Conservation (phyloP, 495 filamentous ascomycete species). For the Tuber magnatum region DNA sequence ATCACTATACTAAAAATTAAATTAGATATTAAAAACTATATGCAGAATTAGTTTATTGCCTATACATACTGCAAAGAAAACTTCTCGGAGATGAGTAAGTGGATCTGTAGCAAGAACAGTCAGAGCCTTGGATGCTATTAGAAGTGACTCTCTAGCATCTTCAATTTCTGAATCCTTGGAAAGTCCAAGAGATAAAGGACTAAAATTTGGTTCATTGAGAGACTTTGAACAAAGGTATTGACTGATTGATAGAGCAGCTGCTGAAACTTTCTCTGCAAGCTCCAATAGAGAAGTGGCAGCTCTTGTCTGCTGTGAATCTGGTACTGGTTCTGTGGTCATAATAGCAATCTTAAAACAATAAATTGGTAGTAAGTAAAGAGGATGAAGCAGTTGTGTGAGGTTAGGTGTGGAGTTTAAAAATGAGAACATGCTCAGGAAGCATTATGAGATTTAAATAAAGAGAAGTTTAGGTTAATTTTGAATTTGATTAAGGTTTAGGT, state of each 20-base stretch:
- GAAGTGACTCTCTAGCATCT: conserved; percentile 13
- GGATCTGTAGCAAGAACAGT: conserved; percentile 19
- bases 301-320: background rate
- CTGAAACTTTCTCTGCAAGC: conserved; percentile 18
- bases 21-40: background rate
- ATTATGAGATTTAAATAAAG: too few species aligned
- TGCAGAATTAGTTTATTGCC: background rate
- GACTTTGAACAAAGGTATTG: conserved; percentile 15
- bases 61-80: conserved; percentile 11
- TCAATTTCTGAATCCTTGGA: conserved; percentile 20
- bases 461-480: too few species aligned
- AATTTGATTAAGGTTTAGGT: too few species aligned
- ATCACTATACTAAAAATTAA: conserved; percentile 11
- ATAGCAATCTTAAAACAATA: too few species aligned
- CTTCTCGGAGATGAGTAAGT: conserved; percentile 16
- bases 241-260: conserved; percentile 8
- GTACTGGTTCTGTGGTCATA: background rate
- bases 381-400: background rate
- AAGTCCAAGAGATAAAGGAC: conserved; percentile 11
- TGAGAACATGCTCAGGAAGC: too few species aligned
- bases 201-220: conserved; percentile 10
- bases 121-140: conserved; percentile 20
- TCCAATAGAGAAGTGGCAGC: conserved; percentile 8
- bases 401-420: too few species aligned
- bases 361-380: too few species aligned